Evolutionary conservation across 2,329 filamentous ascomycete species (phyloP).

Genomic region (Dichotomopilus funicola): DNA sequence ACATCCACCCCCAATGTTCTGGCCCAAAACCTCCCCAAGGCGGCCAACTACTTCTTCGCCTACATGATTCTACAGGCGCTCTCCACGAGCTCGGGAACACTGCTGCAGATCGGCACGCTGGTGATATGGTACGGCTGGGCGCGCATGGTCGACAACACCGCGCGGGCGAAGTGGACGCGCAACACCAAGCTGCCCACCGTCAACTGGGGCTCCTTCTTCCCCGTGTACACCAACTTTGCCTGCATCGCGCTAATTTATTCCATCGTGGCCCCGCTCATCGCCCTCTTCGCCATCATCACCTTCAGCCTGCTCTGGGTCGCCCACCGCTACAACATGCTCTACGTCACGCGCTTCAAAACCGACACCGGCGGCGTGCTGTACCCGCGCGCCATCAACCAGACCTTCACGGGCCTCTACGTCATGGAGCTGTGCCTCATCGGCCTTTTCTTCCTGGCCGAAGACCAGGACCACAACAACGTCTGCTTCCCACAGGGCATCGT

Average conservation of each 20-base stretch:
- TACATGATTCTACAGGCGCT: slow-evolving; percentile 96
- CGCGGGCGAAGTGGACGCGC: slow-evolving; percentile 73
- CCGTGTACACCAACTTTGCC: slow-evolving; percentile 92
- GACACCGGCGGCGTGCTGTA: slow-evolving; percentile 93
- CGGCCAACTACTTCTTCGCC: slow-evolving; percentile 95
- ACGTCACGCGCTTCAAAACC: slow-evolving; percentile 80
- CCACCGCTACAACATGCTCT: slow-evolving; percentile 94
- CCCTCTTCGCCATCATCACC: slow-evolving; percentile 87
- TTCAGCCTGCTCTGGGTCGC: slow-evolving; percentile 90
- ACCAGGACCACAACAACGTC: slow-evolving; percentile 45
- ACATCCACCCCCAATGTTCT: slow-evolving; percentile 63
- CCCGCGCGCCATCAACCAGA: slow-evolving; percentile 86
- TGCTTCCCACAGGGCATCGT: slow-evolving; percentile 73
- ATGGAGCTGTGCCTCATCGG: slow-evolving; percentile 90
- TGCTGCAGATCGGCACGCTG: slow-evolving; percentile 76
- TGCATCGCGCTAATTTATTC: slow-evolving; percentile 88
- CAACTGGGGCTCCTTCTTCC: slow-evolving; percentile 90
- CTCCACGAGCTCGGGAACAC: slow-evolving; percentile 80
- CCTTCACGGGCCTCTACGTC: slow-evolving; percentile 89
- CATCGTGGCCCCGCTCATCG: slow-evolving; percentile 81
- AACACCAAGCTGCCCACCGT: slow-evolving; percentile 73
- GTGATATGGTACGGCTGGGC: slow-evolving; percentile 76
- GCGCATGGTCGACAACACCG: slow-evolving; percentile 75
- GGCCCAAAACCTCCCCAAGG: slow-evolving; percentile 72
- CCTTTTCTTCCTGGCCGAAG: slow-evolving; percentile 72